Conservation (phyloP, 192 early-diverging fungal genomes). For the Coemansia nantahalensis region DNA sequence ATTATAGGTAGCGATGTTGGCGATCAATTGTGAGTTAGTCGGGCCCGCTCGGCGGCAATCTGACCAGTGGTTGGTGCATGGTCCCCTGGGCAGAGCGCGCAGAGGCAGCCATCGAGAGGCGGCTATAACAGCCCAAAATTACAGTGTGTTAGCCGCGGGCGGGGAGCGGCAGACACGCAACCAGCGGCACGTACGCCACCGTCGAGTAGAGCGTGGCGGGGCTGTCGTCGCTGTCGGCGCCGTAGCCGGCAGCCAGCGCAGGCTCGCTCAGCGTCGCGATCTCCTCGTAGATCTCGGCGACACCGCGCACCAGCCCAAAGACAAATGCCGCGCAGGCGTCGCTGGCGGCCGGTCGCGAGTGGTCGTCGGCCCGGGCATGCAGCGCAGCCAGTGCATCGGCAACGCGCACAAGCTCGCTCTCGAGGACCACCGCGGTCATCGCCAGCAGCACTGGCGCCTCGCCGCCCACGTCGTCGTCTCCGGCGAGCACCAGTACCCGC, state of each 20-base stretch:
- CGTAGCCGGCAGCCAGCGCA: neutral
- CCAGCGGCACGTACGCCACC: constrained; percentile 16
- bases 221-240: constrained; percentile 10
- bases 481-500: constrained; percentile 44
- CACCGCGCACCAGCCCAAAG: constrained; percentile 43
- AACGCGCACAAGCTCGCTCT: constrained; percentile 36
- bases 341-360: neutral
- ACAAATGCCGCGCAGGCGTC: constrained; percentile 38
- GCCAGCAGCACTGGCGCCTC: constrained; percentile 25
- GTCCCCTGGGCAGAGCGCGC: too few species aligned
- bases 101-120: too few species aligned
- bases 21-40: too few species aligned
- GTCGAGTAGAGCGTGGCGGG: constrained; percentile 24
- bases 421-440: constrained; percentile 41
- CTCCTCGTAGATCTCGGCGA: constrained; percentile 47
- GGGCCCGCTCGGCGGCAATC: too few species aligned
- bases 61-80: too few species aligned
- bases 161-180: constrained; percentile 11
- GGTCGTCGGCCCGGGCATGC: constrained; percentile 1
- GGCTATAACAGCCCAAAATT: neutral
- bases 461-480: constrained; percentile 14
- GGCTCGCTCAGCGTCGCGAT: constrained; percentile 34
- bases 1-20: too few species aligned
- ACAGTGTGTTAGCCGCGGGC: too few species aligned
- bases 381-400: constrained; percentile 18